Conservation (phyloP, 352 stramenopile genomes). For the Pythium apleroticum region DNA sequence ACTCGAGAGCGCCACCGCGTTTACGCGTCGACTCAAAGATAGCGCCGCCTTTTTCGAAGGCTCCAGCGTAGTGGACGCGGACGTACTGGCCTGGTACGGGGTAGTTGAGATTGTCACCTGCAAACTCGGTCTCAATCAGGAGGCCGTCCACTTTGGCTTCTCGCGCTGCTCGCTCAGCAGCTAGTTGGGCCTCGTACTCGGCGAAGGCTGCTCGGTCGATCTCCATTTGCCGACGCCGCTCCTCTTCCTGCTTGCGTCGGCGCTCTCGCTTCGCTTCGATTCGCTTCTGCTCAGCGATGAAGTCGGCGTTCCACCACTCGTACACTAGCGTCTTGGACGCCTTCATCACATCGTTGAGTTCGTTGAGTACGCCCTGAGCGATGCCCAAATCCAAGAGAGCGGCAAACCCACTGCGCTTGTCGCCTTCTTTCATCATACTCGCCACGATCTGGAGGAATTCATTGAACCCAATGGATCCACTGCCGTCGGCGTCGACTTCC, state of each 20-base stretch:
- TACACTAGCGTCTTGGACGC: conserved; percentile 47
- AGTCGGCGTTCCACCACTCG: conserved; percentile 68
- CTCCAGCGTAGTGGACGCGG: conserved; percentile 68
- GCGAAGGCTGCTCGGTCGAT: conserved; percentile 42
- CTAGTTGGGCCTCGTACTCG: conserved; percentile 45
- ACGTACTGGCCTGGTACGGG: conserved; percentile 61
- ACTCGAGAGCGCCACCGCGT: conserved; percentile 63
- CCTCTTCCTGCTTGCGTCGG: conserved; percentile 46
- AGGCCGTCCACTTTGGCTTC: conserved; percentile 44
- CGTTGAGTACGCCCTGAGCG: conserved; percentile 60
- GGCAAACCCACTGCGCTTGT: conserved; percentile 39
- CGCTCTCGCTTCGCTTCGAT: conserved; percentile 55
- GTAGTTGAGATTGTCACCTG: conserved; percentile 56
- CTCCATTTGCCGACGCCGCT: conserved; percentile 41
- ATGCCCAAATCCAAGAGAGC: conserved; percentile 56
- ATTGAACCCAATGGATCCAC: conserved; percentile 68
- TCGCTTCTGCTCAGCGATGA: conserved; percentile 68
- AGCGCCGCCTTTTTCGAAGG: conserved; percentile 46
- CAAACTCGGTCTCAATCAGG: conserved; percentile 50
- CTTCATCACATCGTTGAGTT: conserved; percentile 59
- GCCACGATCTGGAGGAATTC: conserved; percentile 72
- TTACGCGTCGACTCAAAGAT: conserved; percentile 70
- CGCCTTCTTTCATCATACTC: conserved; percentile 44
- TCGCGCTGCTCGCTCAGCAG: conserved; percentile 43
- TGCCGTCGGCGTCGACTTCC: conserved; percentile 67